phyloP scores from a whole-genome alignment of 257 asterid genomes.

The Penstemon newberryi region DNA sequence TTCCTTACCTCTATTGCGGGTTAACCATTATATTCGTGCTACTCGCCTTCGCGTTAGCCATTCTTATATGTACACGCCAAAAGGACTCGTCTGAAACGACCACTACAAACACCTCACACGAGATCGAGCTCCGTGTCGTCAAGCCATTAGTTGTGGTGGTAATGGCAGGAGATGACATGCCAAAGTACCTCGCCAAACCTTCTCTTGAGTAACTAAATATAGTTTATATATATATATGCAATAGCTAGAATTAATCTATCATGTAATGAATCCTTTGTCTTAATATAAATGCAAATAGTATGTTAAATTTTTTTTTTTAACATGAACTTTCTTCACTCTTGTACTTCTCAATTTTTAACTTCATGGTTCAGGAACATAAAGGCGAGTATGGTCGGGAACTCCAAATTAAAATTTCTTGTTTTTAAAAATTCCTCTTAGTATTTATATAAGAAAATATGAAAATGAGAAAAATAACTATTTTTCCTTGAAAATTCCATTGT shows the following conservation, averaged over 20 bases:
- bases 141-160: slow-evolving; percentile 25
- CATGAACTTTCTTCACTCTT: too few relatives aligned
- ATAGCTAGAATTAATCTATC: background rate
- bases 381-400: too few relatives aligned
- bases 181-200: slow-evolving; percentile 33
- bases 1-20: slow-evolving; percentile 33
- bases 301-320: background rate
- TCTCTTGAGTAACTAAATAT: background rate
- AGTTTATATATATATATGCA: background rate
- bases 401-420: too few relatives aligned
- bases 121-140: slow-evolving; percentile 2
- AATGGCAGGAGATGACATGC: slow-evolving; percentile 39
- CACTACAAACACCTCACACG: background rate
- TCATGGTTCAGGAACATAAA: too few relatives aligned
- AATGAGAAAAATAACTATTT: too few relatives aligned
- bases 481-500: too few relatives aligned
- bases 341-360: too few relatives aligned
- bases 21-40: slow-evolving; percentile 22
- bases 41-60: slow-evolving; percentile 19
- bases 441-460: too few relatives aligned
- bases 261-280: background rate
- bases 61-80: slow-evolving; percentile 26
- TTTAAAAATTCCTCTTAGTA: too few relatives aligned
- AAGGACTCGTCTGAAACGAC: background rate
- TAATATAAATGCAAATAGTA: background rate